Evolutionary conservation across 129 eudicot species (phyloP).

Genomic region (Chrysanthemum makinoi): DNA sequence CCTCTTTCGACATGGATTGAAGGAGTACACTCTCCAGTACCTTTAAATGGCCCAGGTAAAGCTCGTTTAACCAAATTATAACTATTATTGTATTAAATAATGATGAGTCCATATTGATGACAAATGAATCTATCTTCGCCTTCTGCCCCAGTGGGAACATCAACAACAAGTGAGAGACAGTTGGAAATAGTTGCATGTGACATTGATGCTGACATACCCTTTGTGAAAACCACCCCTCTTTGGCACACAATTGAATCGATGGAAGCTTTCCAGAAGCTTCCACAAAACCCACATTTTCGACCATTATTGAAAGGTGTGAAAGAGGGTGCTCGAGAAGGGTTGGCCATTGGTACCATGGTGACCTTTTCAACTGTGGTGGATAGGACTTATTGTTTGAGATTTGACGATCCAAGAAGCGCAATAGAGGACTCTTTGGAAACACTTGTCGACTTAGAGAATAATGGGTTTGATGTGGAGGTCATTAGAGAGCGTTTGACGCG

Average conservation of each 20-base stretch:
- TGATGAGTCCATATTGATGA: neutral
- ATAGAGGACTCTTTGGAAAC: constrained; percentile 57
- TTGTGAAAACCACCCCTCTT: constrained; percentile 48
- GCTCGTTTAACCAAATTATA: neutral
- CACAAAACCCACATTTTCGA: constrained; percentile 82
- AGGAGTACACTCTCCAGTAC: constrained; percentile 36
- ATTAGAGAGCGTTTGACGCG: constrained; percentile 42
- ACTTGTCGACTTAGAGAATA: constrained; percentile 58
- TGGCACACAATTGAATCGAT: constrained; percentile 71
- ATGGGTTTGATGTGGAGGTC: constrained; percentile 62
- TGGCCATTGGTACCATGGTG: constrained; percentile 80
- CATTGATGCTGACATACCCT: constrained; percentile 43
- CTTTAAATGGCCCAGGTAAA: constrained; percentile 36
- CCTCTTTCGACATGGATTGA: constrained; percentile 59
- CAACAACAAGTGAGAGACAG: constrained; percentile 18
- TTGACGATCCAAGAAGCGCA: constrained; percentile 43
- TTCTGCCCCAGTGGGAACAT: constrained; percentile 20
- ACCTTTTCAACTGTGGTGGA: constrained; percentile 62
- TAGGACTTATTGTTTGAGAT: constrained; percentile 38
- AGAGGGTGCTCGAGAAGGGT: constrained; percentile 70
- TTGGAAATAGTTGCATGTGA: constrained; percentile 8
- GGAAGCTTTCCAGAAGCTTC: constrained; percentile 58
- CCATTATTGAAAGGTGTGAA: constrained; percentile 43
- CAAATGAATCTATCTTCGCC: neutral
- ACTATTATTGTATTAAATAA: neutral